Conservation (phyloP, 2,329 filamentous ascomycete species). For the Talaromyces sp. region DNA sequence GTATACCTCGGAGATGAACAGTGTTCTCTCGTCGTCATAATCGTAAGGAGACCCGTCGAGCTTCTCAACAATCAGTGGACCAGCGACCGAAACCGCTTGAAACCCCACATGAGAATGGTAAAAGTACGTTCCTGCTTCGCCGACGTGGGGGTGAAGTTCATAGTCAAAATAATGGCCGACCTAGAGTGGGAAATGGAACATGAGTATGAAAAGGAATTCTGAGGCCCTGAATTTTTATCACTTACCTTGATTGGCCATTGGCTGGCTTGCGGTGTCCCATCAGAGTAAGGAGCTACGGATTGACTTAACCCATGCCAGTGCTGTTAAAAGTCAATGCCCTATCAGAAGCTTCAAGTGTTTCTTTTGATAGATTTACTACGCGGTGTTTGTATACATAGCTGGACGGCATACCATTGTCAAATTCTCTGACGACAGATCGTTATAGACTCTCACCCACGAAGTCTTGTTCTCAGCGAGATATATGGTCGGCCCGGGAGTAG, state of each 20-base stretch:
- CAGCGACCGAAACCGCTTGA: conserved; percentile 61
- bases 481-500: background rate
- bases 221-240: too few relatives aligned
- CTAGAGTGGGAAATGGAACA: too few relatives aligned
- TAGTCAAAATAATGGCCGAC: conserved; percentile 71
- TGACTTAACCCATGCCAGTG: conserved; percentile 70
- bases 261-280: conserved; percentile 61
- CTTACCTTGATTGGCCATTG: conserved; percentile 67
- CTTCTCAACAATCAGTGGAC: conserved; percentile 45
- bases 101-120: conserved; percentile 70
- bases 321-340: too few relatives aligned
- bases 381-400: too few relatives aligned
- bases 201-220: too few relatives aligned
- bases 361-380: too few relatives aligned
- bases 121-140: conserved; percentile 66
- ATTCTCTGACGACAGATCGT: conserved; percentile 57
- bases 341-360: too few relatives aligned
- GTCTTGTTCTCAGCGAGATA: background rate
- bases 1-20: background rate
- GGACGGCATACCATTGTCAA: conserved; percentile 61
- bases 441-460: conserved; percentile 53
- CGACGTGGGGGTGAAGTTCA: conserved; percentile 57
- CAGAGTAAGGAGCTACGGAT: conserved; percentile 63
- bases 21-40: background rate
- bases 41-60: background rate